Evolutionary conservation across 192 early-diverging fungal genomes (phyloP).

Genomic region (Linnemannia exigua): DNA sequence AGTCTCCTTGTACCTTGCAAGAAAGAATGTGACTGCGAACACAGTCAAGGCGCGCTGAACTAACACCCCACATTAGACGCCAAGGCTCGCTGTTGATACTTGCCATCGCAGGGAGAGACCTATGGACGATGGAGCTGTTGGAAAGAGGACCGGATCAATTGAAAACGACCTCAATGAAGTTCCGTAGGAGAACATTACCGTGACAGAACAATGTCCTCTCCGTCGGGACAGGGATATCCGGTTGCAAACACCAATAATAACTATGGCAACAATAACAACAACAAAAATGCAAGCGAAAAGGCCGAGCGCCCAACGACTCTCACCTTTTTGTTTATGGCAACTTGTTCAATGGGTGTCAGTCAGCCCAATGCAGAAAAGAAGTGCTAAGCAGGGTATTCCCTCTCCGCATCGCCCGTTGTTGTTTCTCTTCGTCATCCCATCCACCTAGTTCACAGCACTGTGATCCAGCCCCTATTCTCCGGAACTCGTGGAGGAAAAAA

Average conservation of each 20-base stretch:
- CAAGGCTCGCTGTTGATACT: too few species aligned
- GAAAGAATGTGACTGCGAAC: background rate
- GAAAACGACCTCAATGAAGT: background rate
- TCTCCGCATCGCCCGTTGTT: constrained; percentile 21
- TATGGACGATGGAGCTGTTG: background rate
- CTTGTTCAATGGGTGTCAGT: background rate
- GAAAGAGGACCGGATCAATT: background rate
- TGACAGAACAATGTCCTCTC: background rate
- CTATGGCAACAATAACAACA: background rate
- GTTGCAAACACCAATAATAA: background rate
- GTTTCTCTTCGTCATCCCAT: constrained; percentile 16
- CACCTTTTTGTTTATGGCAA: background rate
- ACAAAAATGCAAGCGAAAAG: background rate
- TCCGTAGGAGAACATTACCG: background rate
- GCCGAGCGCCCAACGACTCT: background rate
- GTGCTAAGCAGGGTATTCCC: background rate
- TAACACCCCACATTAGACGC: background rate
- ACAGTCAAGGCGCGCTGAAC: background rate
- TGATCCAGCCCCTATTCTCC: constrained; percentile 21
- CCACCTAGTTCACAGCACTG: background rate
- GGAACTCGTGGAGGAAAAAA: constrained; percentile 19
- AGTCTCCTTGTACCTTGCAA: background rate
- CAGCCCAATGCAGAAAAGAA: background rate
- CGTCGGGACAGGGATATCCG: background rate
- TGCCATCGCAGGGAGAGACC: too few species aligned